Percentiles rank a stretch among this genome's conserved stretches.
These are phyloP conservation scores for Staphylotrichum tortipilum DNA, from an alignment of 495 filamentous ascomycete species.

Conservation along the genomic window DNA sequence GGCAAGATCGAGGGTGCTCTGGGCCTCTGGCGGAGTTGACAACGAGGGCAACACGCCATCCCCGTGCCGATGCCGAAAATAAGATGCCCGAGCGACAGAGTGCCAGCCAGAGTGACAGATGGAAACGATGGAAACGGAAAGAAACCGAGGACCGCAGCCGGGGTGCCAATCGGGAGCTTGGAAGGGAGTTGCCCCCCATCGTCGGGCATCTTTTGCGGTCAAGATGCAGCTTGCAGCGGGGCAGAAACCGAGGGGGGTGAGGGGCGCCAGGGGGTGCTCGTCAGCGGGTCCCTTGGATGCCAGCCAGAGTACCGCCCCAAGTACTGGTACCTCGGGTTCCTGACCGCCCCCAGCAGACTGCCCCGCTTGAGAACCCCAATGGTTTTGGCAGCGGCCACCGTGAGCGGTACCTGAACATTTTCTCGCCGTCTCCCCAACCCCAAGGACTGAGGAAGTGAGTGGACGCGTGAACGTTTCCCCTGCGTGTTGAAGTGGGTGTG, in stretches of 20 bases:
- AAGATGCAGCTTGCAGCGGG: conserved; percentile 9
- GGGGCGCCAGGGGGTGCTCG: neutral
- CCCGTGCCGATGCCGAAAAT: too few species aligned
- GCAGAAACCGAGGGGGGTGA: neutral
- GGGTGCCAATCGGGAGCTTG: too few species aligned
- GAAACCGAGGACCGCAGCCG: neutral
- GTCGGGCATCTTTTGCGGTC: conserved; percentile 6
- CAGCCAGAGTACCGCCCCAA: conserved; percentile 21
- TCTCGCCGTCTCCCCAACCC: conserved; percentile 13
- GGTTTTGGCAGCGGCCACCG: conserved; percentile 17
- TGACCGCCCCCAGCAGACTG: conserved; percentile 22
- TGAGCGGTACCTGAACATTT: conserved; percentile 21
- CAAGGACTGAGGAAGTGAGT: too few species aligned
- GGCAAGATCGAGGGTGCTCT: neutral
- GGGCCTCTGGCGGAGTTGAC: too few species aligned
- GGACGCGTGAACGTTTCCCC: conserved; percentile 8
- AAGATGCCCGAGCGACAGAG: too few species aligned
- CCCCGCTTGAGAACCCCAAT: conserved; percentile 27
- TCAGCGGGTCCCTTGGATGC: neutral
- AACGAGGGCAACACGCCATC: too few species aligned
- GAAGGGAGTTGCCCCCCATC: too few species aligned
- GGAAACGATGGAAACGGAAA: neutral
- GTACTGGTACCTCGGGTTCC: conserved; percentile 26
- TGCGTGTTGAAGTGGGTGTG: too few species aligned
- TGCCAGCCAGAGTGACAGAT: too few species aligned